Base-by-base conservation (phyloP, 768 basidiomycete species). In the Hortiboletus flavorubellus region DNA sequence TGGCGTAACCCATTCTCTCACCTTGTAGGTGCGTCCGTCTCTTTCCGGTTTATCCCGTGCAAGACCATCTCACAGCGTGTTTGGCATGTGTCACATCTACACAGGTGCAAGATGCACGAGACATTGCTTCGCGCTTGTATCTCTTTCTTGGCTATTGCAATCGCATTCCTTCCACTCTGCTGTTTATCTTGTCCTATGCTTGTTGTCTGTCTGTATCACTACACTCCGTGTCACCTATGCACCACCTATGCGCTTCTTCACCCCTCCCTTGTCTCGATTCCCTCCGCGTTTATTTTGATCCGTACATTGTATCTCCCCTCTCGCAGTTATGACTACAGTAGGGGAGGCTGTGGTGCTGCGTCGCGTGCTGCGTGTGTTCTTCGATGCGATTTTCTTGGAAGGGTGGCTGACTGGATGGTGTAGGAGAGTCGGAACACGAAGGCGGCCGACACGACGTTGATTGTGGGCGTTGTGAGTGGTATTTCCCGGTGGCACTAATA, bases 1-100 rank as follows among this genome's bases (percentile, higher is more conserved):
- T 69, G 54, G 56, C 59, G 9, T 68, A 31, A 66, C n/a, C 7
- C 8, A 18, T 18, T 2, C 7, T 0, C 37, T 26, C 21, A 11
- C 15, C 4, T 26, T 26, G 26, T 4, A 5, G 26, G 26, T 26
- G 26, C 11, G 2, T 38, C 8, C 42, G 14, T 41, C 2, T 29
- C 10, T 37, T n/a, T 5, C 9, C 9, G 5, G 10, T 16, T n/a
- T 21, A 34, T 15, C 5, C 15, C 39, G 12, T 60, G 54, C 49
- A 56, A 38, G 3, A 44, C n/a, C 38, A 44, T 44, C 38, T 21
- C n/a, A 30, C 42, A 7, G 34, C 23, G 43, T 15, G 38, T 16
- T 39, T 8, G 14, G 35, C 49, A 16, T 51, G 49, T 38, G 39
- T 34, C 47, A 34, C 41, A 14, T 46, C 30, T 55, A 46, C 26